Evolutionary conservation across 805 yeast genomes (phyloP).

Genomic region (Ogataea pilisensis): DNA sequence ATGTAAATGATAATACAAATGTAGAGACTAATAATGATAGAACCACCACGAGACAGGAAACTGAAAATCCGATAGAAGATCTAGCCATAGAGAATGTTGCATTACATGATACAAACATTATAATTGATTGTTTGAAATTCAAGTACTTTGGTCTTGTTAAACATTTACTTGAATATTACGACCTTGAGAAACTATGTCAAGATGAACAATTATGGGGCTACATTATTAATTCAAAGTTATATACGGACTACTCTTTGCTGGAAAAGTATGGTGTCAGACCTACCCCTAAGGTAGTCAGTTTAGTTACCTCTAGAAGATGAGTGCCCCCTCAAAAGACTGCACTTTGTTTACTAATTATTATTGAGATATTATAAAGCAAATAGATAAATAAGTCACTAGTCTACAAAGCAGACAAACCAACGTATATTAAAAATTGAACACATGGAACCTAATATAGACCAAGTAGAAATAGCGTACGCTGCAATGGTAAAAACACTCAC

Average conservation of each 20-base stretch:
- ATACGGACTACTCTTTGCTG: constrained; percentile 10
- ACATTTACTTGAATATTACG: background rate
- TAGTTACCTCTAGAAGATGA: background rate
- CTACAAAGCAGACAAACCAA: no score
- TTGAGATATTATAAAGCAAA: no score
- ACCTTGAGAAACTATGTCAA: constrained; percentile 6
- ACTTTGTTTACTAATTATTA: no score
- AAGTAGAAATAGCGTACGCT: no score
- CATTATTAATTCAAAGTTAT: constrained; percentile 15
- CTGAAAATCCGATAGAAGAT: no score
- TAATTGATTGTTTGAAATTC: background rate
- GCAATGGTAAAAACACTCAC: no score
- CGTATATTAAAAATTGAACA: no score
- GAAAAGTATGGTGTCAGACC: constrained; percentile 14
- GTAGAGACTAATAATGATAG: background rate
- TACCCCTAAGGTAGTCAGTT: constrained; percentile 8
- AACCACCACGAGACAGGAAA: no score
- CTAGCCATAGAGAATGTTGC: background rate
- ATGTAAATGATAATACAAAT: background rate
- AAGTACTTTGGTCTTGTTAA: constrained; percentile 1
- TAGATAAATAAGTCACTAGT: no score
- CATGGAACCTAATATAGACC: no score
- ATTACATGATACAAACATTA: background rate
- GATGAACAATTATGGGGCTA: constrained; percentile 19
- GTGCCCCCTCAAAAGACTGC: background rate